Conservation (phyloP, 441 rosid species). For the Corymbia citriodora region DNA sequence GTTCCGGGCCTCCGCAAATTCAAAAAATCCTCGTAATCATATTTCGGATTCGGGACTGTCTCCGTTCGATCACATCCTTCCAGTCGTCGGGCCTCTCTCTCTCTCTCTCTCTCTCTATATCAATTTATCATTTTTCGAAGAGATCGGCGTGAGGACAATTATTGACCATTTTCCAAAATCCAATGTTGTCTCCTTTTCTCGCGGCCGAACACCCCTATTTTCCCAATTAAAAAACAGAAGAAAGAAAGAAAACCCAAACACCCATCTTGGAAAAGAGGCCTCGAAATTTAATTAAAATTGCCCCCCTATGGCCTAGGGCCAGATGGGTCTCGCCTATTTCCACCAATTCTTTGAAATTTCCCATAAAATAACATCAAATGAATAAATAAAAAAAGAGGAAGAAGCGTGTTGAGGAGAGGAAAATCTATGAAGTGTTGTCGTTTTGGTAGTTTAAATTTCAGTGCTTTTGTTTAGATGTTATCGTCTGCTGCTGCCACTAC, state of each 20-base stretch:
- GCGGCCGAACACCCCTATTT: constrained; percentile 15
- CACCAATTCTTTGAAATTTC: not conserved
- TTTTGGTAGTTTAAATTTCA: constrained; percentile 46
- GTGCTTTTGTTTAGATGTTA: constrained; percentile 27
- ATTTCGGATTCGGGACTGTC: not conserved
- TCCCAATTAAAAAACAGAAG: constrained; percentile 21
- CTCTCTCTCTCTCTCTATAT: not conserved
- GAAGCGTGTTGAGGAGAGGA: not conserved
- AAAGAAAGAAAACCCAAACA: not conserved
- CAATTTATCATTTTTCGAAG: not conserved
- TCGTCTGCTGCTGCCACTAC: constrained; percentile 32
- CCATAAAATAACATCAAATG: not conserved
- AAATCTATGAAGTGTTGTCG: constrained; percentile 8
- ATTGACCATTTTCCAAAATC: constrained; percentile 16
- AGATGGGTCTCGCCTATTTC: not conserved
- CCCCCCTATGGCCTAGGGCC: not conserved
- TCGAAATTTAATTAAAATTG: not conserved
- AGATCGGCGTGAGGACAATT: not conserved
- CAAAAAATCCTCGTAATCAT: not conserved
- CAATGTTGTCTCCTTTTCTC: constrained; percentile 43
- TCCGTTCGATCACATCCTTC: not conserved
- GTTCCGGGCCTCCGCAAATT: not conserved
- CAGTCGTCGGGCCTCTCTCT: not conserved
- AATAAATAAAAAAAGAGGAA: not conserved
- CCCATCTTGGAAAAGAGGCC: not conserved